Base-by-base conservation (phyloP, 164 flowering plant genomes). In the Buxus sempervirens region DNA sequence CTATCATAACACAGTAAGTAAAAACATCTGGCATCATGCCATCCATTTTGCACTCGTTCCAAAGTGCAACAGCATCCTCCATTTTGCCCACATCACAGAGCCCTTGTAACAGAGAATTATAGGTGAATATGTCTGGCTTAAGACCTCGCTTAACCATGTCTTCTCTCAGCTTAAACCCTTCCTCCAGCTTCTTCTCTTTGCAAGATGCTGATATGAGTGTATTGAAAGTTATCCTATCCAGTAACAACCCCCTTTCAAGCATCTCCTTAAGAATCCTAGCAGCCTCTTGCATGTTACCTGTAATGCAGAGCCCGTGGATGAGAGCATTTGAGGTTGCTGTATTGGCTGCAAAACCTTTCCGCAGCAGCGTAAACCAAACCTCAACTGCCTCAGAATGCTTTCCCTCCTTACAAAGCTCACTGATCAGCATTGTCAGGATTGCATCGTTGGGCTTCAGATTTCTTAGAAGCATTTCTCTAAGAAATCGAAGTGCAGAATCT, bases 321-420 rank as follows among this genome's bases (percentile, higher is more conserved):
- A 90, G 77, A 62, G 97, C 90, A 83, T 90, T 91, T 27, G 87
- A 84, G 65, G 96, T 86, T 59, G 75, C 63, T 15, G 75, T 81
- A 67, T 79, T 86, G 65, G 83, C 73, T 1, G 68, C 75, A 77
- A 82, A 82, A n/a, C 89, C 87, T 75, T 78, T 88, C 28, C 74
- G 76, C 26, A 78, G 70, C 58, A 89, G 81, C 74, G 38, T 70
- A 77, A 71, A 79, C 88, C 89, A 91, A 57, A 91, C 79, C 26
- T 81, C 79, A 71, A 72, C 56, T 45, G 91, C 96, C 60, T 71
- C 81, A 15, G 67, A 75, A 72, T 78, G 82, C 54, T 81, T 79
- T 60, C 83, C 77, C 48, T 76, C 72, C 70, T 80, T 73, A 62
- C 90, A 91, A 16, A 90, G 85, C 62, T 76, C 75, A 63, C 62